Base-by-base conservation (phyloP, 2,329 filamentous ascomycete genomes). In the Phialemonium atrogriseum region DNA sequence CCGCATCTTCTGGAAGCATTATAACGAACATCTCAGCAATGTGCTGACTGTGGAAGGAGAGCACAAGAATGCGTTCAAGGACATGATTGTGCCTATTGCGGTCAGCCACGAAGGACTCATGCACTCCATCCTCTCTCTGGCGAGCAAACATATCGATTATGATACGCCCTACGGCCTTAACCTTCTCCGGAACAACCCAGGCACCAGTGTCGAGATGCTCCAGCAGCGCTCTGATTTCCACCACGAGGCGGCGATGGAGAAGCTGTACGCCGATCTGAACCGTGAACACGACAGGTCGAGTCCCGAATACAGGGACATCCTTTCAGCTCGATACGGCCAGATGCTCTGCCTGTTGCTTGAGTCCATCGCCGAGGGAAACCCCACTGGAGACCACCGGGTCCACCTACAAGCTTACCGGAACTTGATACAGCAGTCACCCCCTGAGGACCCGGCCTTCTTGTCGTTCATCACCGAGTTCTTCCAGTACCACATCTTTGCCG, bases 71-170 rank as follows among this genome's bases (percentile, higher is more conserved):
- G 84, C 85, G 2, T 94, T 94, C 60, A 84, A 84, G 49, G 81
- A 86, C 42, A 80, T 91, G 43, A 64, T 94, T 21, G 66, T 94
- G 3, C 84, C 84, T 2, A 82, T 93, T 62, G 86, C 87, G 3
- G 77, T 84, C 24, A 69, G 79, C 38, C 80, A 94, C 50, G 70
- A 77, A 39, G 85, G 85, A 10, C 64, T 94, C 32, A 94, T 94
- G 86, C 87, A 94, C 53, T 91, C 86, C 9, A 76, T 94, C 30
- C 69, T 94, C 32, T 86, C 84, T 26, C 67, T 94, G 7, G 84
- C 86, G 22, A 84, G 84, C 44, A 86, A 79, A 38, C 86, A 94
- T 46, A 70, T 80, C 33, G 71, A 80, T 51, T 68, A 68, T 38
- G 63, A 68, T 5, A 70, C 72, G 0, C 65, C 71, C 0, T 74